Evolutionary conservation across 129 eudicot genomes (phyloP).

Genomic region (Artemisia annua): DNA sequence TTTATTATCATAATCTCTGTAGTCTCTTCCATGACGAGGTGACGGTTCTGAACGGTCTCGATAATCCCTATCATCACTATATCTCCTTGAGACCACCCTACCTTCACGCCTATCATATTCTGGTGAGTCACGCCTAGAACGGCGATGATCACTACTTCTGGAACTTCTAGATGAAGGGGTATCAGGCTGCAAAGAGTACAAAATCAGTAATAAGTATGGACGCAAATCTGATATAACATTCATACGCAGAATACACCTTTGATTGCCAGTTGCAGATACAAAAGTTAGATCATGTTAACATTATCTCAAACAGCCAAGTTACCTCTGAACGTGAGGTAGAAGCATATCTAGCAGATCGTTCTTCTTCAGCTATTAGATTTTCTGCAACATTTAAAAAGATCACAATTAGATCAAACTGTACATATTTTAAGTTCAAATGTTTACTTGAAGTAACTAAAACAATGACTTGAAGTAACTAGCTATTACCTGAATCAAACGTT

Average conservation of each 20-base stretch:
- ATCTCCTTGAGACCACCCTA: slow-evolving; percentile 42
- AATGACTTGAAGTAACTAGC: background rate
- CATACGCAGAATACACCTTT: background rate
- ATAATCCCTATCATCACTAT: slow-evolving; percentile 40
- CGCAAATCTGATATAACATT: background rate
- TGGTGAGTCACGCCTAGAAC: slow-evolving; percentile 43
- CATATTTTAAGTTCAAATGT: too few relatives aligned
- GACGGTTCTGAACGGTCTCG: slow-evolving; percentile 38
- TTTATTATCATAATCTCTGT: slow-evolving; percentile 57
- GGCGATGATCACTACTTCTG: slow-evolving; percentile 29
- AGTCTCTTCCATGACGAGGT: slow-evolving; percentile 47
- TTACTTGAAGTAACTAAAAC: background rate
- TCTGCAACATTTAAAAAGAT: slow-evolving; percentile 48
- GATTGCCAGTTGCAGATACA: too few relatives aligned
- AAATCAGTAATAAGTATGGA: slow-evolving; percentile 1
- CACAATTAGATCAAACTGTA: slow-evolving; percentile 15
- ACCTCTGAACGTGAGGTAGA: slow-evolving; percentile 44
- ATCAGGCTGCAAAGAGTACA: slow-evolving; percentile 33
- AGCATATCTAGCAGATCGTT: slow-evolving; percentile 32
- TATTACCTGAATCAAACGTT: slow-evolving; percentile 60
- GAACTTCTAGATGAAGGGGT: slow-evolving; percentile 52
- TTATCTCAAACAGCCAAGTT: background rate
- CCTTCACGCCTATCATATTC: slow-evolving; percentile 39
- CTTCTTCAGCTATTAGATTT: slow-evolving; percentile 51
- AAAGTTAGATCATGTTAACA: background rate